Evolutionary conservation across 176 grass and related monocot genomes (phyloP), one percentile per base, ranked within the genome.

Genomic region (Carex pumila): DNA sequence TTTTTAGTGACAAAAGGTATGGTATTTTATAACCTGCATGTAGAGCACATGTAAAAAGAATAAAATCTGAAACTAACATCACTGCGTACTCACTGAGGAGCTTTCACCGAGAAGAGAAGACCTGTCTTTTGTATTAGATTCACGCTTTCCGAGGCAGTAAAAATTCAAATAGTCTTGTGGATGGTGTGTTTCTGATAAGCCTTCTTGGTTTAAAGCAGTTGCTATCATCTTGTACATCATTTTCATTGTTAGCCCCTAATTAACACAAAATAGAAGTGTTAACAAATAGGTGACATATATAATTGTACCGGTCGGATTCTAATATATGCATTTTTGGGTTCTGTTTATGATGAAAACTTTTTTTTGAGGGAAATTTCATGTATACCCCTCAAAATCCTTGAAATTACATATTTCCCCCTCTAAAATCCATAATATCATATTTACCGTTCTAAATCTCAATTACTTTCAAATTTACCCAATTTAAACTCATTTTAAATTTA

Each of bases 71-170:
- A 76, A 2, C 21, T 52, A 76, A 76, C 47, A 7, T 52, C 41
- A 50, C 7, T 74, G 71, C 1, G 52, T 12, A 88, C 86, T 89
- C 89, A 83, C 78, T 55, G 69, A 0, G 29, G 72, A 70, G 50
- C 66, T 77, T n/a, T 92, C 90, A 59, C 64, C 85, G 50, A 69
- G 68, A 82, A 53, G 17, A 21, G 84, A 79, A 21, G 71, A 64
- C 45, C 34, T 52, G 29, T 19, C 37, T 37, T 78, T 88, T 30
- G 9, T 34, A 18, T 25, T 2, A 11, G 84, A 65, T 81, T 90
- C 90, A 55, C 90, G 88, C 79, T 87, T 92, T 18, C 87, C 90
- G 19, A 92, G 90, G 64, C 87, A 92, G 65, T 92, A 92, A 57
- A 92, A 92, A 34, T 89, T 92, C 43, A 92, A 82, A 60, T 85